phyloP scores from a whole-genome alignment of 805 yeast genomes.

The Metschnikowia rubicola region DNA sequence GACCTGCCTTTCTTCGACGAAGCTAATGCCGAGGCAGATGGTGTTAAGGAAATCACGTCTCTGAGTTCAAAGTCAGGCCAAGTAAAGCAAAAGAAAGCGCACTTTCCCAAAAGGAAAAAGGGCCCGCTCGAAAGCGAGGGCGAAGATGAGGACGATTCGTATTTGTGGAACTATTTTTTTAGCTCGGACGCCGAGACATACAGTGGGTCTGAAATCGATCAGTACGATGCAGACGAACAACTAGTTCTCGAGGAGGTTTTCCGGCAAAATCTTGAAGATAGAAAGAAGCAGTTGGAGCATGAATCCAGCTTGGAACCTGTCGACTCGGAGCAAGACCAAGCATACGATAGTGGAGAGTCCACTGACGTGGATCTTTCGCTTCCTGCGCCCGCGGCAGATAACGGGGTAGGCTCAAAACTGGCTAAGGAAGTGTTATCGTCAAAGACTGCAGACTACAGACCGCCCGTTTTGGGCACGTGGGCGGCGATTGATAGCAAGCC shows the following conservation, averaged over 20 bases:
- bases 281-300: slow-evolving; percentile 11
- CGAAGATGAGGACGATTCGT: slow-evolving; percentile 63
- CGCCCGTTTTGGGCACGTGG: slow-evolving; percentile 94
- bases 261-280: slow-evolving; percentile 22
- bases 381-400: slow-evolving; percentile 61
- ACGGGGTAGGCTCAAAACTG: slow-evolving; percentile 64
- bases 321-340: slow-evolving; percentile 35
- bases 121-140: slow-evolving; percentile 30
- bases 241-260: slow-evolving; percentile 22
- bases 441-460: slow-evolving; percentile 77
- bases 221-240: slow-evolving; percentile 22
- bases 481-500: slow-evolving; percentile 75
- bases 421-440: slow-evolving; percentile 92
- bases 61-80: slow-evolving; percentile 9
- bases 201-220: slow-evolving; percentile 22
- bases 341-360: slow-evolving; percentile 72
- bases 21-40: slow-evolving; percentile 5
- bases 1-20: slow-evolving; percentile 28
- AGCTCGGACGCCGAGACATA: slow-evolving; percentile 37
- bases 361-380: slow-evolving; percentile 89
- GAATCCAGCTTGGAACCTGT: slow-evolving; percentile 15
- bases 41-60: slow-evolving; percentile 6
- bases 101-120: slow-evolving; percentile 15
- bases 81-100: slow-evolving; percentile 9
- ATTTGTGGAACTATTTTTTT: slow-evolving; percentile 73